Evolutionary conservation across 2,329 filamentous ascomycete genomes (phyloP), one percentile per base, ranked within the genome.

Genomic region (Pseudogymnoascus sp.): DNA sequence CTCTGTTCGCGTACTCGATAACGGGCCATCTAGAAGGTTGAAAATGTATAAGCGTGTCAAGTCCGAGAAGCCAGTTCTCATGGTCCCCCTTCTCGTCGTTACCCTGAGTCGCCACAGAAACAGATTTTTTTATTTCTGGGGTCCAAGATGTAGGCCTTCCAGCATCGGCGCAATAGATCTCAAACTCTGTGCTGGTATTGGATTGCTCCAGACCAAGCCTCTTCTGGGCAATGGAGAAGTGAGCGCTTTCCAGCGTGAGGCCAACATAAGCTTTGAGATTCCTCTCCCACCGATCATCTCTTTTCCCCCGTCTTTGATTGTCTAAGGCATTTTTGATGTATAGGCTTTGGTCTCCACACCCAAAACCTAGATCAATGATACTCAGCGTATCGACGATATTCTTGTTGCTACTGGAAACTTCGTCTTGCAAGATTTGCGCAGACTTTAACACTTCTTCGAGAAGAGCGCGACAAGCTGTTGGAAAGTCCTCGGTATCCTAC

Each of bases 1-100:
- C 61, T 31, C 11, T 45, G 28, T 60, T 51, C 1, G 65, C 65
- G 16, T 66, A 60, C 16, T 60, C n/a, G 39, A 66, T 62, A 28
- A 66, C 34, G 37, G 63, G 60, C 45, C 45, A 36, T n/a, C 65
- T 48, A 8, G 65, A 66, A 23, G 65, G 65, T 16, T 41, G 25
- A 43, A 66, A 66, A 34, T 66, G 65, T 54, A 36, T 36, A 25
- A 66, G 63, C 23, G 65, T 65, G 34, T 66, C 65, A 19, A 66
- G 65, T 48, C 51, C 65, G 25, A 66, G 65, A 6, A 66, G 31
- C 65, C 65, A 66, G 60, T 45, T 65, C 14, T 39, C 41, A 23
- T 62, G 48, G 2, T 31, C 41, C 13, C 48, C 45, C 28, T 60
- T 62, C 10, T 62, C 61, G 8, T 34, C 37, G 16, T 61, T 39